Conservation (phyloP, 169 alveolate species). For the Ichthyophthirius multifiliis region DNA sequence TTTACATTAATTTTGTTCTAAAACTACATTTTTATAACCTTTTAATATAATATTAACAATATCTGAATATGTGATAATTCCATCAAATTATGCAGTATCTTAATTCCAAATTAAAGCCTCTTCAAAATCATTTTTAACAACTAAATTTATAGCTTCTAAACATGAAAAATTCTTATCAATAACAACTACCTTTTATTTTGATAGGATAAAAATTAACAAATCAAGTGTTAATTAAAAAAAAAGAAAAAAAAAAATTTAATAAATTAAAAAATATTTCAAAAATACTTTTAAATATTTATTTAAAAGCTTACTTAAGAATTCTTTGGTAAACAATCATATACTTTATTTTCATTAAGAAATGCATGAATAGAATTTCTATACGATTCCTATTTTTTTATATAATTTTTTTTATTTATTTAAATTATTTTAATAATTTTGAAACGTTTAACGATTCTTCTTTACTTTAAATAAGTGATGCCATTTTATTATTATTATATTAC, state of each 20-base stretch:
- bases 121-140: conserved; percentile 13
- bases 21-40: neutral
- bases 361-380: conserved; percentile 12
- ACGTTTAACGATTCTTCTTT: no score
- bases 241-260: no score
- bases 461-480: no score
- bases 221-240: no score
- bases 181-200: neutral
- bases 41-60: conserved; percentile 8
- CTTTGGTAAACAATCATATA: conserved; percentile 16
- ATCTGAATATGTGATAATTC: conserved; percentile 21
- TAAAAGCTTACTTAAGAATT: conserved; percentile 15
- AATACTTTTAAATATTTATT: neutral
- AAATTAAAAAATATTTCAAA: neutral
- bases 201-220: neutral
- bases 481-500: no score
- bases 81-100: conserved; percentile 8
- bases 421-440: no score
- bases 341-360: conserved; percentile 13
- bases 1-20: neutral
- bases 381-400: neutral
- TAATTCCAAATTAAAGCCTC: conserved; percentile 22
- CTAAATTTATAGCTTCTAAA: neutral
- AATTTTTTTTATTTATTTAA: no score
- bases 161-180: neutral